phyloP scores from a whole-genome alignment of 352 stramenopile genomes.

The Phytopythium delawarense region DNA sequence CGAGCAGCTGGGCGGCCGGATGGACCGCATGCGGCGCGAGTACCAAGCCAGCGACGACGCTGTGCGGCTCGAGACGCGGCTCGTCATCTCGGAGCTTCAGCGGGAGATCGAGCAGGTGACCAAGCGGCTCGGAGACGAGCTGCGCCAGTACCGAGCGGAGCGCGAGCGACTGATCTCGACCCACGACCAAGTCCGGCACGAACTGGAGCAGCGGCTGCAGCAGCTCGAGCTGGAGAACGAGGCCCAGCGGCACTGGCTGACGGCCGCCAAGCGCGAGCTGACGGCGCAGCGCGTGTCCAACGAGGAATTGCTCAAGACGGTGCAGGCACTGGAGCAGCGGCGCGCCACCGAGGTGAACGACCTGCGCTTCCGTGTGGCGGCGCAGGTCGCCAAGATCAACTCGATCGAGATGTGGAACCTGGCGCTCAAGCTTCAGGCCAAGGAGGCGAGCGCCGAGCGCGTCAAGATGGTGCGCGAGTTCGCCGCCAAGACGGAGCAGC shows the following conservation, averaged over 20 bases:
- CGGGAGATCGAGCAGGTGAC: conserved; percentile 30
- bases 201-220: conserved; percentile 36
- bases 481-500: conserved; percentile 33
- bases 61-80: conserved; percentile 40
- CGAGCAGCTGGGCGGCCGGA: conserved; percentile 22
- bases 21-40: conserved; percentile 29
- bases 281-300: conserved; percentile 64
- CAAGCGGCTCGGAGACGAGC: conserved; percentile 23
- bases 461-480: conserved; percentile 45
- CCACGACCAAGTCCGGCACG: conserved; percentile 30
- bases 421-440: conserved; percentile 63
- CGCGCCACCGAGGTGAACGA: conserved; percentile 73
- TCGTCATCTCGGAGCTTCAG: conserved; percentile 39
- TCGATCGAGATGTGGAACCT: conserved; percentile 82
- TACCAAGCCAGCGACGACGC: conserved; percentile 51
- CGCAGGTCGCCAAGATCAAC: conserved; percentile 69
- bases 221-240: conserved; percentile 29
- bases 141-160: conserved; percentile 20
- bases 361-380: conserved; percentile 64
- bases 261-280: conserved; percentile 57
- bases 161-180: conserved; percentile 40
- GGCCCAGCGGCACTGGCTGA: conserved; percentile 66
- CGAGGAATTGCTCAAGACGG: conserved; percentile 57
- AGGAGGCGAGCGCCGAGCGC: conserved; percentile 50
- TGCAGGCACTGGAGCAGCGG: conserved; percentile 64